Evolutionary conservation across 768 basidiomycete species (phyloP).

Genomic region (Rhodocollybia butyracea): DNA sequence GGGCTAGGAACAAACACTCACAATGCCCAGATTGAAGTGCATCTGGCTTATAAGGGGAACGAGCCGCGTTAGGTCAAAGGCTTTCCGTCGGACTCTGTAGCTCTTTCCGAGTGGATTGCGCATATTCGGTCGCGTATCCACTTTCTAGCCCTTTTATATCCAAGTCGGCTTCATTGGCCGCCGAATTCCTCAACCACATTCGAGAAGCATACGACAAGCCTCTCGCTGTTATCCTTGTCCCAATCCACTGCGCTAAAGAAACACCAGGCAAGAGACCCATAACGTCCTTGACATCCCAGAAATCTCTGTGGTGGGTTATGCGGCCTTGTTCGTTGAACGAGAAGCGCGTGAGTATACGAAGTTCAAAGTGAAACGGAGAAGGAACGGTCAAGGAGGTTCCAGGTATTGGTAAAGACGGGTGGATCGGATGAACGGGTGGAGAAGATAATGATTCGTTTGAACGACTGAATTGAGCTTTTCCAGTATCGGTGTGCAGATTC

Average conservation of each 20-base stretch:
- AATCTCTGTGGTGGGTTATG: slow-evolving; percentile 75
- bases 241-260: slow-evolving; percentile 65
- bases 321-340: slow-evolving; percentile 81
- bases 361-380: slow-evolving; percentile 70
- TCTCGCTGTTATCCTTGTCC: slow-evolving; percentile 56
- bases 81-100: not conserved
- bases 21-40: too few species aligned
- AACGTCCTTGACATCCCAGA: slow-evolving; percentile 80
- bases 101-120: not conserved
- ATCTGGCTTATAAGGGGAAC: not conserved
- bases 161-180: not conserved
- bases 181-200: not conserved
- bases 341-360: slow-evolving; percentile 69
- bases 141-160: not conserved
- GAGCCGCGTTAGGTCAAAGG: not conserved
- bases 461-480: slow-evolving; percentile 22
- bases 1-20: too few species aligned
- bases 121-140: not conserved
- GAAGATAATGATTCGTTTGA: slow-evolving; percentile 38
- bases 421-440: slow-evolving; percentile 29
- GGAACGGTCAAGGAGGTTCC: slow-evolving; percentile 56
- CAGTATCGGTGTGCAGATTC: slow-evolving; percentile 55
- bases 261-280: slow-evolving; percentile 70
- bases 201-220: slow-evolving; percentile 30
- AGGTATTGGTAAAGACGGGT: slow-evolving; percentile 54